These are phyloP conservation scores for Pestalotiopsis sp. DNA, from an alignment of 2,329 filamentous ascomycete genomes.

Conservation along the genomic window DNA sequence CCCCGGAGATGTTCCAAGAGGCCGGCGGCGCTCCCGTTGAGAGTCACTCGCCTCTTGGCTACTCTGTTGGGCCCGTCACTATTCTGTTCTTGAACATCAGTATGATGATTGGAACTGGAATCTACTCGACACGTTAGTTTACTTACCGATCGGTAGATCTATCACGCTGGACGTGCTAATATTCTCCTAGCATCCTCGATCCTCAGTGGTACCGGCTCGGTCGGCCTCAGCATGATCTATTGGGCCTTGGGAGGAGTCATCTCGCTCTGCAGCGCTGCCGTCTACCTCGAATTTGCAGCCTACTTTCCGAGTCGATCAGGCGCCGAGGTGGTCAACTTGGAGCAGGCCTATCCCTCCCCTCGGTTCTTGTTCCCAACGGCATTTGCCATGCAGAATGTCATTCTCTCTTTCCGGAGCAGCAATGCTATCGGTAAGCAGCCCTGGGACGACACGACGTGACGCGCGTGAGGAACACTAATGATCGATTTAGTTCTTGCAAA, in stretches of 20 bases:
- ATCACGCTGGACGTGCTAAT: slow-evolving; percentile 11
- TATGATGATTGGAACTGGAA: slow-evolving; percentile 65
- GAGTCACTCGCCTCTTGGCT: slow-evolving; percentile 58
- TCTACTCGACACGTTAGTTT: slow-evolving; percentile 65
- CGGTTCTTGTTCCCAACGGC: slow-evolving; percentile 65
- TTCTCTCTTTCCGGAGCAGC: slow-evolving; percentile 67
- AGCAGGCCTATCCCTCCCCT: slow-evolving; percentile 68
- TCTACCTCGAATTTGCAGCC: slow-evolving; percentile 66
- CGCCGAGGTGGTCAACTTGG: slow-evolving; percentile 68
- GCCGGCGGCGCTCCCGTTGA: slow-evolving; percentile 65
- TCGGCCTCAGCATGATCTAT: slow-evolving; percentile 64
- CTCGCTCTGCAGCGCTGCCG: slow-evolving; percentile 53
- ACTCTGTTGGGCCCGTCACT: slow-evolving; percentile 56
- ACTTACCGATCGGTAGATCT: background rate
- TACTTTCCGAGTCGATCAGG: slow-evolving; percentile 71
- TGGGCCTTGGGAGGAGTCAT: slow-evolving; percentile 67
- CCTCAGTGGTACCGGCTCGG: slow-evolving; percentile 60
- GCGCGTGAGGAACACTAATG: background rate
- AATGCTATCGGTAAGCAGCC: slow-evolving; percentile 56
- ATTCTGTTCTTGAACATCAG: slow-evolving; percentile 64
- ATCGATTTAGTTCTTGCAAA: slow-evolving; percentile 4
- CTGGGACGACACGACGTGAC: no score
- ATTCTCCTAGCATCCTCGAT: slow-evolving; percentile 39
- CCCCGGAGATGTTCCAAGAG: slow-evolving; percentile 58
- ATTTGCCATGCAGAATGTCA: slow-evolving; percentile 65